Evolutionary conservation across 371 early-diverging fungal genomes (phyloP).

Genomic region (Enteropsectra breve): DNA sequence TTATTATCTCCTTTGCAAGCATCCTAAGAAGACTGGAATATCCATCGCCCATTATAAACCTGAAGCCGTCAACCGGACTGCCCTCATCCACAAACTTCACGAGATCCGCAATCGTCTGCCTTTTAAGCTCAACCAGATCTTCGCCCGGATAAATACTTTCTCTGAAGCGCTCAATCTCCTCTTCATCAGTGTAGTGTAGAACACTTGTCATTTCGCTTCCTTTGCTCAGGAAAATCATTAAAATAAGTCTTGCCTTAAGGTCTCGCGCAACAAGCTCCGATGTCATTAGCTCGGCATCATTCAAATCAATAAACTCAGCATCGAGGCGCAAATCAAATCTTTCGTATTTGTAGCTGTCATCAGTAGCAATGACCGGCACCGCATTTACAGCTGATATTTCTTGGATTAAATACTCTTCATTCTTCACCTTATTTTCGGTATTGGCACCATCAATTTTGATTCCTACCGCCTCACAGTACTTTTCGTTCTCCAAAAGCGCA

Average conservation of each 20-base stretch:
- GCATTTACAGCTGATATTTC: background rate
- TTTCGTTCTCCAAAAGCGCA: background rate
- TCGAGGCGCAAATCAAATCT: constrained; percentile 23
- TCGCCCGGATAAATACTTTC: background rate
- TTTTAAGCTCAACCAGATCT: constrained; percentile 16
- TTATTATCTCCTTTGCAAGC: constrained; percentile 49
- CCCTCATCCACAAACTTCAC: constrained; percentile 34
- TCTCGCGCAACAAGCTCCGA: too few species aligned
- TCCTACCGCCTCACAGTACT: background rate
- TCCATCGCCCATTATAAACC: constrained; percentile 14
- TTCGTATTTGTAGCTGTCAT: background rate
- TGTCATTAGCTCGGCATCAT: constrained; percentile 29
- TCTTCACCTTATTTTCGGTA: background rate
- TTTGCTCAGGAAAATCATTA: constrained; percentile 23
- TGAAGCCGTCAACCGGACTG: constrained; percentile 5
- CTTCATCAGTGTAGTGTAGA: constrained; percentile 10
- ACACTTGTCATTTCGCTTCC: constrained; percentile 31
- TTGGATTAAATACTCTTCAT: background rate
- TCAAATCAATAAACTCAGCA: constrained; percentile 28
- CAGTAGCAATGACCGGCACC: background rate
- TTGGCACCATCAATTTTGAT: background rate
- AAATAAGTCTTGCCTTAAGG: constrained; percentile 34
- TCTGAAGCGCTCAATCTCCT: constrained; percentile 19
- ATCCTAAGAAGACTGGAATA: constrained; percentile 51
- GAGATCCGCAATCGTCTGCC: constrained; percentile 38